Percentiles rank a stretch among this genome's conserved stretches.
These are phyloP conservation scores for Tetraselmis chui DNA, from an alignment of 139 green algal species.

Conservation along the genomic window DNA sequence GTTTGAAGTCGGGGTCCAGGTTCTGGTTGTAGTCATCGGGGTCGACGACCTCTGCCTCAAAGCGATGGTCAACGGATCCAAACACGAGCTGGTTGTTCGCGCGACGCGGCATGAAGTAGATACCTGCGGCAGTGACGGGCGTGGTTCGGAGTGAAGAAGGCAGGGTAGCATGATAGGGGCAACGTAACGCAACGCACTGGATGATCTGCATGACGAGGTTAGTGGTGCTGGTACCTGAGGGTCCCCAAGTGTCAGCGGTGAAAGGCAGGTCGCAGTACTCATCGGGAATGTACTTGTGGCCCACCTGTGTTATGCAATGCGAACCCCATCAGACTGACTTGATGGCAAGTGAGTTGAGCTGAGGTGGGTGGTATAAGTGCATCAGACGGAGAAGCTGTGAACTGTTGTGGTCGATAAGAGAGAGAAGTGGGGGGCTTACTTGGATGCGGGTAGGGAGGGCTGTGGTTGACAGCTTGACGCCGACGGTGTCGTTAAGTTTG, in stretches of 20 bases:
- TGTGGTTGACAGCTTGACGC: background rate
- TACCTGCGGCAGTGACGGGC: too few relatives aligned
- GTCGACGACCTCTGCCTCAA: background rate
- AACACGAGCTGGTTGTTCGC: background rate
- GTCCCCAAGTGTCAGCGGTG: background rate
- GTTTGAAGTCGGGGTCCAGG: background rate
- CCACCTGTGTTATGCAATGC: too few relatives aligned
- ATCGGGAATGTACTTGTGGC: background rate
- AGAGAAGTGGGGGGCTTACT: background rate
- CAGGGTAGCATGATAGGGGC: too few relatives aligned
- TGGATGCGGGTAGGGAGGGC: background rate
- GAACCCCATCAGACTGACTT: too few relatives aligned
- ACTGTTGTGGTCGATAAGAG: too few relatives aligned
- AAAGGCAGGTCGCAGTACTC: background rate
- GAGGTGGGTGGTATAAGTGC: too few relatives aligned
- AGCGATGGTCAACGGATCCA: background rate
- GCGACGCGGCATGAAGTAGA: background rate
- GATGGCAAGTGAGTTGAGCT: too few relatives aligned
- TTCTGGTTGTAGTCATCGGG: background rate
- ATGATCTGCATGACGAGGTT: too few relatives aligned
- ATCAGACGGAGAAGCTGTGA: too few relatives aligned
- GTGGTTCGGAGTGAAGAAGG: too few relatives aligned
- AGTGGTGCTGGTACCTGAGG: background rate
- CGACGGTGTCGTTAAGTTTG: background rate
- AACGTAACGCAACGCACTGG: too few relatives aligned